Base-by-base conservation (phyloP, 768 basidiomycete species). In the Omphalotus guepiniiformis region DNA sequence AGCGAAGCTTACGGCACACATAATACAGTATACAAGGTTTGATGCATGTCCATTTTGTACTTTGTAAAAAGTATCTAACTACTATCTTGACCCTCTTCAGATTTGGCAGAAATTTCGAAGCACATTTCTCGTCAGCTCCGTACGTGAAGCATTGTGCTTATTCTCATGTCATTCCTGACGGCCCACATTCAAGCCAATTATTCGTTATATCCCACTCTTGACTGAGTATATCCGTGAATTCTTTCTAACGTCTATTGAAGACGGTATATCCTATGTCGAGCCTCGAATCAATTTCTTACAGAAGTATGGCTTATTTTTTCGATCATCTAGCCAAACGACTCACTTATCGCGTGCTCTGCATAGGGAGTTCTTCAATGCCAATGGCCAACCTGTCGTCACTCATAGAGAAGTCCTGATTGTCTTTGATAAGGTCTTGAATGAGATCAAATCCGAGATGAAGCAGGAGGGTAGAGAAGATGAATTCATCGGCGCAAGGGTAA, bases 101-200 rank as follows among this genome's bases (percentile, higher is more conserved):
- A 89, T 90, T 39, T 90, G 88, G 88, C 60, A 77, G 36, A 87
- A 87, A 52, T 90, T 91, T 57, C 54, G 57, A 13, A 78, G 68
- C 56, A 81, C 76, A 0, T 82, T 82, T 53, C 53, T 58, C 13
- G 84, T 83, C 59, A 44, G 70, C 64, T 15, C 13, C 22, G 28
- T 40, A 30, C 22, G 11, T 34, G 9, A 6, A 6, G n/a, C 6
- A 28, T 12, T 39, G n/a, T 6, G 16, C 18, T 6, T 30, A 25
- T 38, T 25, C n/a, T 1, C 34, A 22, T 11, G 18, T 18, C 16
- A 28, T 29, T 21, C 6, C 27, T 29, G 6, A 41, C 37, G 16
- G 23, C 38, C 29, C 6, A 11, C 6, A 19, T 32, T 12, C 9
- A 13, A 78, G 75, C 71, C 70, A 11, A 50, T 79, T 6, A 67